Evolutionary conservation across 1,284 basidiomycete genomes (phyloP).

Genomic region (Gomphus sp.): DNA sequence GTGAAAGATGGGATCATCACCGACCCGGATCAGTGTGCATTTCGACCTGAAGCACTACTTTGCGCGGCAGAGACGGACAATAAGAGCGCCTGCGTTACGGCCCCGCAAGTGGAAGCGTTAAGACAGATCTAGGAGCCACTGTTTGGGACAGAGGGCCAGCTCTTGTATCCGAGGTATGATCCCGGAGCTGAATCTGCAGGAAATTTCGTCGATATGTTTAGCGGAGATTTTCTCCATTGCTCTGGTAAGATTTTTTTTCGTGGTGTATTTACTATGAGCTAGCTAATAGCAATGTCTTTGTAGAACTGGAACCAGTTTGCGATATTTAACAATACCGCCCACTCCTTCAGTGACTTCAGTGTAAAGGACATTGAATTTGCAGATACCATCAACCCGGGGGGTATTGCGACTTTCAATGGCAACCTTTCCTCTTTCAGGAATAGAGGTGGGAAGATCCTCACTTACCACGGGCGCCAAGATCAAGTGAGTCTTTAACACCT

Average conservation of each 20-base stretch:
- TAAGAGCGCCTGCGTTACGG: slow-evolving; percentile 23
- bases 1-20: too few relatives aligned
- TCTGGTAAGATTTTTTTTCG: slow-evolving; percentile 8
- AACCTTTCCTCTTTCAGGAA: slow-evolving; percentile 17
- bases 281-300: too few relatives aligned
- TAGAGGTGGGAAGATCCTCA: slow-evolving; percentile 19
- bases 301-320: slow-evolving; percentile 14
- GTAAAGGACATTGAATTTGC: slow-evolving; percentile 9
- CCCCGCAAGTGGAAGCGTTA: too few relatives aligned
- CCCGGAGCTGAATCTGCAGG: slow-evolving; percentile 12
- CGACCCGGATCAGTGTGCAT: too few relatives aligned
- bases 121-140: slow-evolving; percentile 23
- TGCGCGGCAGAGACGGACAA: slow-evolving; percentile 17
- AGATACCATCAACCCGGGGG: slow-evolving; percentile 9
- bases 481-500: too few relatives aligned
- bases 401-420: too few relatives aligned
- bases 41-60: too few relatives aligned
- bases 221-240: not conserved
- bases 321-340: slow-evolving; percentile 11
- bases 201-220: not conserved
- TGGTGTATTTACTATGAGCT: slow-evolving; percentile 18
- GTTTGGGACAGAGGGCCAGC: slow-evolving; percentile 22
- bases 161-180: slow-evolving; percentile 20
- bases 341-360: slow-evolving; percentile 9
- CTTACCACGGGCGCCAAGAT: too few relatives aligned